Conservation (phyloP, 2,329 filamentous ascomycete genomes). For the Gaeumannomyces sp. region DNA sequence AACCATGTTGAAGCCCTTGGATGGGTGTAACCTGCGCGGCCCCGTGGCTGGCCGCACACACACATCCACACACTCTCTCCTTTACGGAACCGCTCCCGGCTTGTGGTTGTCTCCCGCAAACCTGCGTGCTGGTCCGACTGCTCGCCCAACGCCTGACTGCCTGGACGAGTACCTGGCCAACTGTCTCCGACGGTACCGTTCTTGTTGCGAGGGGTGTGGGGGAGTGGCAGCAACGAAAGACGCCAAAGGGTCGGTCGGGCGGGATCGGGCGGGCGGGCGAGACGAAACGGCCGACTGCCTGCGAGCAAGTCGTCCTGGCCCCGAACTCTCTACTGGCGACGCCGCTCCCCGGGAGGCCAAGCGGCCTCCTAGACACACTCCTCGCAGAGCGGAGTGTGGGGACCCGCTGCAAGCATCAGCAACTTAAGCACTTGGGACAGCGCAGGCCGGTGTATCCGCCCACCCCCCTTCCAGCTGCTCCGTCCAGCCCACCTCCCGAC, state of each 20-base stretch:
- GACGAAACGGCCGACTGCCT: conserved; percentile 2
- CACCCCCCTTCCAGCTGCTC: conserved; percentile 1
- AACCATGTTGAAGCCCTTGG: background rate
- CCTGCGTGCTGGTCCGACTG: background rate
- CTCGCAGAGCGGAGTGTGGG: conserved; percentile 15
- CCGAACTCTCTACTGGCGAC: conserved; percentile 9
- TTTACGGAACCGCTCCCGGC: background rate
- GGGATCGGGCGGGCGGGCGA: too few species aligned
- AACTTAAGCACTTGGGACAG: background rate
- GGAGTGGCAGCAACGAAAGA: background rate
- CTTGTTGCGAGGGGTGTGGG: background rate
- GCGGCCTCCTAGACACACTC: background rate
- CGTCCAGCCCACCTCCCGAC: conserved; percentile 4
- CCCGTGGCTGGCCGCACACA: background rate
- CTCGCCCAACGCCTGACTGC: background rate
- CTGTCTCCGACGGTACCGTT: background rate
- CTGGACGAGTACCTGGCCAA: background rate
- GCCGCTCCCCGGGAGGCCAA: conserved; percentile 10
- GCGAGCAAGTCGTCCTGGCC: conserved; percentile 3
- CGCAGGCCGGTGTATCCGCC: conserved; percentile 3
- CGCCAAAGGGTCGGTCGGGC: background rate
- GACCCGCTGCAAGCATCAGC: conserved; percentile 1
- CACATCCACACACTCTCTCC: background rate
- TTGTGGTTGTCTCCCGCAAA: background rate
- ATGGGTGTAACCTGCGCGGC: background rate